A percentile compares a stretch with the other conserved stretches of the same genome.
Conservation (phyloP, 768 basidiomycete species). For the Tulasnella sp. region DNA sequence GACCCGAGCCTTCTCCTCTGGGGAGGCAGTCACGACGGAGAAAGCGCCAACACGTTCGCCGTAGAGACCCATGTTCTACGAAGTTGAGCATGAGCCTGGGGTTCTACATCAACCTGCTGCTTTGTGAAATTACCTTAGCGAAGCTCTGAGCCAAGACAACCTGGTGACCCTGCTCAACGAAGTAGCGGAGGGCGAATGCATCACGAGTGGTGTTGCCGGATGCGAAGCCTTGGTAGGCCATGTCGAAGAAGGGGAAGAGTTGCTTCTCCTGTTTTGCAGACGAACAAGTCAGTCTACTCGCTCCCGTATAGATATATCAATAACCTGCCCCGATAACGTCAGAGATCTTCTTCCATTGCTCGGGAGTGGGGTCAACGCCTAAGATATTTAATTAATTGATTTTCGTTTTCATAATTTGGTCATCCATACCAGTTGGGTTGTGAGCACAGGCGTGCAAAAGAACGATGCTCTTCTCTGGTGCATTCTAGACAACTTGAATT, state of each 20-base stretch:
- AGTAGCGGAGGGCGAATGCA: slow-evolving; percentile 91
- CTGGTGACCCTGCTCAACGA: slow-evolving; percentile 82
- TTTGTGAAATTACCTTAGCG: slow-evolving; percentile 47
- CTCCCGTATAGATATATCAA: not conserved
- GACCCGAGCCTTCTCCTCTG: slow-evolving; percentile 73
- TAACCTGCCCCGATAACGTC: slow-evolving; percentile 52
- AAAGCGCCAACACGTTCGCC: slow-evolving; percentile 98
- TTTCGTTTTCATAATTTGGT: not conserved
- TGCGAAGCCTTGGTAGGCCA: slow-evolving; percentile 99
- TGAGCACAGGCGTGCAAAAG: slow-evolving; percentile 95
- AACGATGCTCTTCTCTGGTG: slow-evolving; percentile 71
- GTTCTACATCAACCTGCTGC: not conserved
- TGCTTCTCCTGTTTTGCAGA: slow-evolving; percentile 44
- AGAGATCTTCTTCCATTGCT: slow-evolving; percentile 87
- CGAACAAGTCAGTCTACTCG: not conserved
- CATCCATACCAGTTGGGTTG: slow-evolving; percentile 50
- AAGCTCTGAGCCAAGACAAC: slow-evolving; percentile 89
- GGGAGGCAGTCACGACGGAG: slow-evolving; percentile 58
- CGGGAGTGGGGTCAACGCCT: slow-evolving; percentile 81
- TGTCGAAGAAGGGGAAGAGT: slow-evolving; percentile 98
- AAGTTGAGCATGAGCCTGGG: not conserved
- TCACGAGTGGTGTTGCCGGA: slow-evolving; percentile 85
- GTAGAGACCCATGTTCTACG: slow-evolving; percentile 89
- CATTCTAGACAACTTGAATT: slow-evolving; percentile 32
- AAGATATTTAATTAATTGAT: not conserved